Percentiles rank a stretch among this genome's conserved stretches.
These are phyloP conservation scores for Aspergillus cavernicola DNA, from an alignment of 495 filamentous ascomycete genomes.

Conservation along the genomic window DNA sequence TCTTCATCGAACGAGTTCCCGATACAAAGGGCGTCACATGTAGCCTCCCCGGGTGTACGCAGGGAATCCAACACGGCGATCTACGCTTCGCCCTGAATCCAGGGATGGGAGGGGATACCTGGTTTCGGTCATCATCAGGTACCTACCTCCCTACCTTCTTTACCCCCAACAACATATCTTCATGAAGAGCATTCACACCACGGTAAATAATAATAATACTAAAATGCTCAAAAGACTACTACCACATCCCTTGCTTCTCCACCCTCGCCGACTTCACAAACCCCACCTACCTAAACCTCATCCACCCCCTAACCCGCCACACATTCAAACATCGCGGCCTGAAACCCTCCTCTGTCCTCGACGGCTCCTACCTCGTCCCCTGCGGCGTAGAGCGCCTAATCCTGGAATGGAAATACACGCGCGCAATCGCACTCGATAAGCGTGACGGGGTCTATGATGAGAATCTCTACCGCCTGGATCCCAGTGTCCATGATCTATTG, in stretches of 20 bases:
- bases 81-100: constrained; percentile 3
- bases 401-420: constrained; percentile 3
- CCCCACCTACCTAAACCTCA: background rate
- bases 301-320: constrained; percentile 2
- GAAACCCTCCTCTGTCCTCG: background rate
- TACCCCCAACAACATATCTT: background rate
- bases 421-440: constrained; percentile 1
- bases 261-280: background rate
- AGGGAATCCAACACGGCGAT: background rate
- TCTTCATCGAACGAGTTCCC: constrained; percentile 5
- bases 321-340: constrained; percentile 5
- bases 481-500: background rate
- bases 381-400: background rate
- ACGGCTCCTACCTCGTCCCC: constrained; percentile 2
- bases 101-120: background rate
- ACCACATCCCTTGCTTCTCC: constrained; percentile 5
- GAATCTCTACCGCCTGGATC: background rate
- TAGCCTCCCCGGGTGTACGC: background rate
- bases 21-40: background rate
- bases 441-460: background rate
- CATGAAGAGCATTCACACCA: too few relatives aligned
- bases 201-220: too few relatives aligned
- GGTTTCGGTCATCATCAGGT: constrained; percentile 5
- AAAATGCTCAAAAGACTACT: too few relatives aligned
- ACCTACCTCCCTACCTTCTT: background rate